These are phyloP conservation scores for Panicum hallii DNA, from an alignment of 202 grass and related monocot species.

Conservation along the genomic window DNA sequence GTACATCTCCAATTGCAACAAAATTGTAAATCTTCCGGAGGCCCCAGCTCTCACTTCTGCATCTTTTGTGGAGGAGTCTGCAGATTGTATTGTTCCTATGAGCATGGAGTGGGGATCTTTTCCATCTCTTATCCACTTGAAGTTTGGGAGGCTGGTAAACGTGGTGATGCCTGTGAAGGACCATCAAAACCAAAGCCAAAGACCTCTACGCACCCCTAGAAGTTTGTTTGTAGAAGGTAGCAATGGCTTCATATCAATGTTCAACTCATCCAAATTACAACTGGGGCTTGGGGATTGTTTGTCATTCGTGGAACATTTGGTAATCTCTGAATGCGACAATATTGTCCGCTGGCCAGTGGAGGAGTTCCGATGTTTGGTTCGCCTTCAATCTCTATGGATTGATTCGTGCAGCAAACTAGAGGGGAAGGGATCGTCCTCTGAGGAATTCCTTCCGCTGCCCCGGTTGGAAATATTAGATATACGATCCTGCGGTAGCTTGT, in stretches of 20 bases:
- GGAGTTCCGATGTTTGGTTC: slow-evolving; percentile 10
- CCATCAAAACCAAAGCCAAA: background rate
- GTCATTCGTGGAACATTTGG: background rate
- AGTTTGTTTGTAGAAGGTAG: accelerated
- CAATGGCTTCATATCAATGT: background rate
- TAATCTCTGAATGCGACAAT: accelerated
- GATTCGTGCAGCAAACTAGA: accelerated
- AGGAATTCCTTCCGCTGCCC: background rate
- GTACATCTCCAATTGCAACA: accelerated
- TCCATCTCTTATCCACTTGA: background rate
- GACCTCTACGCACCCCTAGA: background rate
- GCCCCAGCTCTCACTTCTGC: background rate
- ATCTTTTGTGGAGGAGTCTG: background rate
- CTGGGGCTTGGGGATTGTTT: background rate
- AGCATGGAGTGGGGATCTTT: background rate
- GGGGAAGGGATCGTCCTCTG: background rate
- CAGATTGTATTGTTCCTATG: background rate
- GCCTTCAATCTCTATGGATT: background rate
- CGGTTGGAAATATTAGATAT: background rate
- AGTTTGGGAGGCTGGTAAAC: accelerated
- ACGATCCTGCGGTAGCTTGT: background rate
- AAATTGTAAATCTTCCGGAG: background rate
- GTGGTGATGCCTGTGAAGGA: background rate
- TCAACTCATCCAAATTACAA: background rate
- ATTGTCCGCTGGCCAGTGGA: slow-evolving; percentile 7